These are phyloP conservation scores for Drechslerella dactyloides DNA, from an alignment of 2,329 filamentous ascomycete species.

Conservation along the genomic window DNA sequence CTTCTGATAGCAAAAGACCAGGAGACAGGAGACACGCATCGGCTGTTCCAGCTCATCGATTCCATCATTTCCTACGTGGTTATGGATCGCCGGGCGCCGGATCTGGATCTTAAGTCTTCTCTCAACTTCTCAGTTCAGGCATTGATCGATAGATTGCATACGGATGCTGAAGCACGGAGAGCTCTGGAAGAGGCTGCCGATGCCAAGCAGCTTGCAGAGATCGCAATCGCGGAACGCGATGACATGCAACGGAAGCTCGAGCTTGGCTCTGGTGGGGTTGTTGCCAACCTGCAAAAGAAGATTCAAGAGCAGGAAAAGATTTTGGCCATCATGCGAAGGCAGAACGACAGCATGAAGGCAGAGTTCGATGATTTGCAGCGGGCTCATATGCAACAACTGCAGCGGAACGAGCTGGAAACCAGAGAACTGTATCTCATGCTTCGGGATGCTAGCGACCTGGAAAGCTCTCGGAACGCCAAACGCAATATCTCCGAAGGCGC, in stretches of 20 bases:
- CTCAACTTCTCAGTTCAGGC: conserved; percentile 97
- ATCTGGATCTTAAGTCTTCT: conserved; percentile 97
- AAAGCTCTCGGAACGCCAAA: conserved; percentile 70
- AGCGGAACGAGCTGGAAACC: conserved; percentile 93
- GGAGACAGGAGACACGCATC: conserved; percentile 85
- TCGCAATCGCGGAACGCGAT: conserved; percentile 93
- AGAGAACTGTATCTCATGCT: conserved; percentile 98
- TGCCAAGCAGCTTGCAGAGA: conserved; percentile 89
- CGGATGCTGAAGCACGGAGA: conserved; percentile 90
- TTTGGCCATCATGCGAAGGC: conserved; percentile 84
- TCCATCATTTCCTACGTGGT: conserved; percentile 99
- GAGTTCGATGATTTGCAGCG: conserved; percentile 73
- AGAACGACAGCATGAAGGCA: conserved; percentile 84
- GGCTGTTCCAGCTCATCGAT: conserved; percentile 97
- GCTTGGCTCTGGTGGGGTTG: conserved; percentile 88
- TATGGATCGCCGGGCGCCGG: conserved; percentile 92
- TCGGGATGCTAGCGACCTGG: conserved; percentile 92
- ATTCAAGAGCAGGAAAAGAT: conserved; percentile 90
- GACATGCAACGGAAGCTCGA: conserved; percentile 89
- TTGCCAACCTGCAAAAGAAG: conserved; percentile 90
- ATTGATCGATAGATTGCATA: conserved; percentile 92
- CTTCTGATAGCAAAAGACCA: conserved; percentile 89
- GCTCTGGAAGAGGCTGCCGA: conserved; percentile 90
- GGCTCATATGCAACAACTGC: conserved; percentile 73
- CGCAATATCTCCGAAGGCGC: conserved; percentile 41